Evolutionary conservation across 495 filamentous ascomycete genomes (phyloP), one percentile per base, ranked within the genome.

Genomic region (Penicillium antarcticum): DNA sequence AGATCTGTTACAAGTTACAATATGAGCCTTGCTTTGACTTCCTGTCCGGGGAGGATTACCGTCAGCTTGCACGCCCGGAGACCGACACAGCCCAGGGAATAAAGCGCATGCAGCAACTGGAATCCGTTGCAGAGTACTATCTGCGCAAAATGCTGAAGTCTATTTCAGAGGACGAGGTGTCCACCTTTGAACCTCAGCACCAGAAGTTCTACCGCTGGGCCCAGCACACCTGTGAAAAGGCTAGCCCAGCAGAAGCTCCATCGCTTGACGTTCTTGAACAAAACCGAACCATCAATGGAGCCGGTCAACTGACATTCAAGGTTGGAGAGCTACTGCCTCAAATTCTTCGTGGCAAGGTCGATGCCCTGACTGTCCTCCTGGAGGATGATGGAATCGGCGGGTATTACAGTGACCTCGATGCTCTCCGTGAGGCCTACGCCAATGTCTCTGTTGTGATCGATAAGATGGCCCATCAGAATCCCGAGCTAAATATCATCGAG

Each of bases 1-100:
- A 50, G 2, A 55, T 66, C 11, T 63, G 62, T 40, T 82, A 76
- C 51, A 81, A 78, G 55, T 45, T 79, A 14, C 71, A 78, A 18
- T 82, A 76, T 72, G 78, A 81, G 52, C 77, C 68, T 0, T 71
- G 76, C 51, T 64, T 52, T 40, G 67, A 70, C 62, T 52, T 67
- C 46, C 58, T 71, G 2, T 47, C 67, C 19, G 37, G 43, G 10
- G 41, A 65, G 32, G 41, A 55, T 34, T 50, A 69, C 51, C 41
- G 63, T 17, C 47, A 57, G 18, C 47, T 57, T 11, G 40, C 55
- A 9, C 60, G 60, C 9, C 41, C 48, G 4, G 31, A 51, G 16
- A 41, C 44, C 6, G 56, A 46, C 24, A 49, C 34, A 45, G 48
- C 34, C 0, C 48, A 37, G 6, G 60, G 56, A 6, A 55, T 29